Conservation (phyloP, 208 protist genomes). For the Acanthamoeba polyphaga region DNA sequence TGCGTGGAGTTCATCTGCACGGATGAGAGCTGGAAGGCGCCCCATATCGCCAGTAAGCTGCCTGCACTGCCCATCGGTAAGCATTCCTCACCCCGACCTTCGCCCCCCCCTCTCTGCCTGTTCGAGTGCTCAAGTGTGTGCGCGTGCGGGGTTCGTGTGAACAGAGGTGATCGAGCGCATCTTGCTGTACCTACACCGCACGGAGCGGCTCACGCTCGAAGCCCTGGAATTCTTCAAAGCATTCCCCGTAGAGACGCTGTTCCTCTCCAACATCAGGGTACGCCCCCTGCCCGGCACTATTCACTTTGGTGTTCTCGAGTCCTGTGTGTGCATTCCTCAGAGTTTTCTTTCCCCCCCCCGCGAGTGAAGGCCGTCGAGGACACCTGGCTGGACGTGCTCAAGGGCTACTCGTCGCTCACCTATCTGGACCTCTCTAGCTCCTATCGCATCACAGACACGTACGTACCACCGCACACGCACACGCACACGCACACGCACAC, state of each 20-base stretch:
- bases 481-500: background rate
- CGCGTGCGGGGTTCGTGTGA: background rate
- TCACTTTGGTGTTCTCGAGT: background rate
- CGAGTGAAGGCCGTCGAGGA: background rate
- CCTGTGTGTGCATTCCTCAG: background rate
- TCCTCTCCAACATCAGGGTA: slow-evolving; percentile 55
- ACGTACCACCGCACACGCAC: background rate
- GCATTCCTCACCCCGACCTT: background rate
- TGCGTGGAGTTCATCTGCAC: slow-evolving; percentile 60
- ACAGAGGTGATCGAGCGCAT: slow-evolving; percentile 68
- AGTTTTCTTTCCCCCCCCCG: background rate
- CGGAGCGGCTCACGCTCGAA: slow-evolving; percentile 6
- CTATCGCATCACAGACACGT: slow-evolving; percentile 56
- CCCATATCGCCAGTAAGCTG: background rate
- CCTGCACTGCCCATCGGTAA: background rate
- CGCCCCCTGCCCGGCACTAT: background rate
- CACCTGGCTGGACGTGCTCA: slow-evolving; percentile 41
- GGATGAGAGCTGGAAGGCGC: slow-evolving; percentile 12
- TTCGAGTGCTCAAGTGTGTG: background rate
- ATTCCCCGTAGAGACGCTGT: slow-evolving; percentile 58
- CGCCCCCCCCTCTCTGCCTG: background rate
- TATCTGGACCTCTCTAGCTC: slow-evolving; percentile 62
- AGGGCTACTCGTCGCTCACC: slow-evolving; percentile 66
- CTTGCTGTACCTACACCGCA: slow-evolving; percentile 52
- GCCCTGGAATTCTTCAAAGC: slow-evolving; percentile 1